phyloP scores from a whole-genome alignment of 148 eudicot genomes.

The Rhododendron williamsianum region DNA sequence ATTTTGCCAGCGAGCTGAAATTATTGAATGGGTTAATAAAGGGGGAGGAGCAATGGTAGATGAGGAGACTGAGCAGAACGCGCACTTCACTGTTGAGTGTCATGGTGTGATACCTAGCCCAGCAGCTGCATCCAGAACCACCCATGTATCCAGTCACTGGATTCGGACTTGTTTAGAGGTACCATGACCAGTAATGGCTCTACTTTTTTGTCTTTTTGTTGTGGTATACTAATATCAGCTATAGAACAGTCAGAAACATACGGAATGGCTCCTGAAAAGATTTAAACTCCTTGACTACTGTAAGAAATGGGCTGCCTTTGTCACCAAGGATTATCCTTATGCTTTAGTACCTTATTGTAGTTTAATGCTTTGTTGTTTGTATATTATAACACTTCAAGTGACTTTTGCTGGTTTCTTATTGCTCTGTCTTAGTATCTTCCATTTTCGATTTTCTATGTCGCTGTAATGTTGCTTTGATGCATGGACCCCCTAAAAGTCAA shows the following conservation, averaged over 20 bases:
- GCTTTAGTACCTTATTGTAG: background rate
- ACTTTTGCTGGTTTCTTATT: background rate
- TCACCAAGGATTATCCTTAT: background rate
- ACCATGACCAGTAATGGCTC: constrained; percentile 8
- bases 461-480: background rate
- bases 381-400: background rate
- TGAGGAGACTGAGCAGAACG: constrained; percentile 33
- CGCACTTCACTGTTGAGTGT: constrained; percentile 61
- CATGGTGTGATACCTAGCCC: constrained; percentile 55
- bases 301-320: background rate
- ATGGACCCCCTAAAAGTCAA: background rate
- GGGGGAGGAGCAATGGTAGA: constrained; percentile 73
- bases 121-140: constrained; percentile 28
- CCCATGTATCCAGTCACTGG: constrained; percentile 83
- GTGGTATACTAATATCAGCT: background rate
- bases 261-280: background rate
- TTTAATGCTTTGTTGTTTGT: background rate
- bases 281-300: background rate
- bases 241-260: background rate
- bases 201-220: background rate
- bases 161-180: constrained; percentile 79
- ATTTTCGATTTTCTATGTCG: background rate
- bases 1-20: constrained; percentile 63
- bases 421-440: background rate
- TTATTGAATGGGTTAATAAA: constrained; percentile 73